Percentiles rank a stretch among this genome's conserved stretches.
Conservation (phyloP, 371 early-diverging fungal species). For the Mucor piriformis region DNA sequence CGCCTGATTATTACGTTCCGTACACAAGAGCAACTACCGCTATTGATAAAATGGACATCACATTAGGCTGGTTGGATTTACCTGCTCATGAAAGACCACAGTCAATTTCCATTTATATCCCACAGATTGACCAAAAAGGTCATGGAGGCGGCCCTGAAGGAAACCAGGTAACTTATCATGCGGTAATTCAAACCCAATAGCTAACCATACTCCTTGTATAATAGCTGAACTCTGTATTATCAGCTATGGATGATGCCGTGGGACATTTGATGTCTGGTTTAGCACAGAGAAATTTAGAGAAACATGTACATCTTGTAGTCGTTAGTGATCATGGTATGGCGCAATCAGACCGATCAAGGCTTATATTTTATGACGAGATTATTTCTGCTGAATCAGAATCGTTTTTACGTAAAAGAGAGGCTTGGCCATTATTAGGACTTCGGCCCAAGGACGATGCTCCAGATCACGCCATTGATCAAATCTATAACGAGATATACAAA, state of each 20-base stretch:
- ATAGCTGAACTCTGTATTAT: conserved; percentile 62
- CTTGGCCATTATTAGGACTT: conserved; percentile 47
- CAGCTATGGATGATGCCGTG: conserved; percentile 67
- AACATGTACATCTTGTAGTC: conserved; percentile 76
- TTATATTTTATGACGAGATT: conserved; percentile 76
- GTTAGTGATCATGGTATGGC: conserved; percentile 95
- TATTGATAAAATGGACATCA: conserved; percentile 56
- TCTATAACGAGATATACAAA: conserved; percentile 40
- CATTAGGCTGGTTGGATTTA: conserved; percentile 79
- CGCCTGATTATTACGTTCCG: conserved; percentile 68
- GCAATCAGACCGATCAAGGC: conserved; percentile 39
- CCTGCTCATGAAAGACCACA: conserved; percentile 67
- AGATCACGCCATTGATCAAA: conserved; percentile 22
- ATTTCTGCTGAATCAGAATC: conserved; percentile 28
- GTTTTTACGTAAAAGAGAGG: conserved; percentile 32
- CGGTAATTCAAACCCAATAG: background rate
- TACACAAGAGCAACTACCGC: conserved; percentile 55
- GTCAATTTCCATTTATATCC: conserved; percentile 77
- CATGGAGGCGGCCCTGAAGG: conserved; percentile 79
- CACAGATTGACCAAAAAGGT: conserved; percentile 81
- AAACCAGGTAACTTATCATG: conserved; percentile 26
- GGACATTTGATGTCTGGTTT: conserved; percentile 63
- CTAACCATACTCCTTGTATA: background rate
- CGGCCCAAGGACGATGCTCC: conserved; percentile 52
- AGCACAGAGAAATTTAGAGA: conserved; percentile 54